Evolutionary conservation across 2,329 filamentous ascomycete species (phyloP).

Genomic region (Diaporthe sp.): DNA sequence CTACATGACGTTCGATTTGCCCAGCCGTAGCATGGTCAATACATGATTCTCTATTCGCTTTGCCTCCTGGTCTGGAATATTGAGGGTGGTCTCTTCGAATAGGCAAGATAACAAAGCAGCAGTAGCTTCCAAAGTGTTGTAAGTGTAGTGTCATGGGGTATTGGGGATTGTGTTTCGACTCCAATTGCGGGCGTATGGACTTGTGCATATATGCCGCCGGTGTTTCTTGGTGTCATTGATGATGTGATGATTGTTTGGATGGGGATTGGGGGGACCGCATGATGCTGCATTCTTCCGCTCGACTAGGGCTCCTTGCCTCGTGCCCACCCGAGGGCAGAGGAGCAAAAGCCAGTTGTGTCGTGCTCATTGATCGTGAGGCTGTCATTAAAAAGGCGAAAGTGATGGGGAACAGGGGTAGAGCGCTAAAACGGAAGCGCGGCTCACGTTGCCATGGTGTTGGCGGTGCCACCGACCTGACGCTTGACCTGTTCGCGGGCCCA

Average conservation of each 20-base stretch:
- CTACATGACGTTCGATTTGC: constrained; percentile 42
- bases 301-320: constrained; percentile 13
- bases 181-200: constrained; percentile 48
- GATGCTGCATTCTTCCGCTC: constrained; percentile 38
- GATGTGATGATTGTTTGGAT: constrained; percentile 36
- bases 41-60: constrained; percentile 42
- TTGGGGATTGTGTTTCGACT: constrained; percentile 47
- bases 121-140: constrained; percentile 43
- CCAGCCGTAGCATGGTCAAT: constrained; percentile 42
- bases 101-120: constrained; percentile 41
- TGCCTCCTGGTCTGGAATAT: constrained; percentile 37
- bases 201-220: constrained; percentile 52
- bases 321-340: constrained; percentile 1
- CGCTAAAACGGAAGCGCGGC: constrained; percentile 31
- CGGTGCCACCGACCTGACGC: constrained; percentile 78
- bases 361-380: constrained; percentile 35
- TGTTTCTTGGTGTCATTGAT: constrained; percentile 46
- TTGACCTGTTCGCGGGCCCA: constrained; percentile 99
- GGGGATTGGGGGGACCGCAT: constrained; percentile 20
- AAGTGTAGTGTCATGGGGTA: constrained; percentile 45
- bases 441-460: constrained; percentile 67
- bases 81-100: constrained; percentile 35
- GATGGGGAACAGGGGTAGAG: constrained; percentile 35
- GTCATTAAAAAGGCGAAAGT: constrained; percentile 41
- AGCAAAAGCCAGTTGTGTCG: constrained; percentile 35